phyloP scores from a whole-genome alignment of 2,329 filamentous ascomycete species.

The Rutstroemia sp. region DNA sequence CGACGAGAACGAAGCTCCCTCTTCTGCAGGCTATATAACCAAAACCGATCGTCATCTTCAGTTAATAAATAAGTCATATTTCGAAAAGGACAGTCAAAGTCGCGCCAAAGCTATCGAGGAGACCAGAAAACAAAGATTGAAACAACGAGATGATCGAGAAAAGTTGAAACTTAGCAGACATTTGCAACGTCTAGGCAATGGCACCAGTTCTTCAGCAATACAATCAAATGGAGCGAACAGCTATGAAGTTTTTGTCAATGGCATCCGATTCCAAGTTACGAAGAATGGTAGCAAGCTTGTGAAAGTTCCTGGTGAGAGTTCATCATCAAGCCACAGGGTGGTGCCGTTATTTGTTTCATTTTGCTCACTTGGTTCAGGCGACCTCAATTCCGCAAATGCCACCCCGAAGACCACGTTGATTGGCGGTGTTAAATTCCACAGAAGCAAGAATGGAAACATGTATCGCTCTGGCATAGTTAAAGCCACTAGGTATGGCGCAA shows the following conservation, averaged over 20 bases:
- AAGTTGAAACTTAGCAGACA: constrained; percentile 48
- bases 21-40: constrained; percentile 53
- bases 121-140: constrained; percentile 51
- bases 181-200: constrained; percentile 32
- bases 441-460: constrained; percentile 83
- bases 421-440: constrained; percentile 73
- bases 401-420: constrained; percentile 70
- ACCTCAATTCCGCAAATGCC: constrained; percentile 51
- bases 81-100: constrained; percentile 63
- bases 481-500: constrained; percentile 61
- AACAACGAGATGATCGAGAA: constrained; percentile 48
- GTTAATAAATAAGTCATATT: constrained; percentile 73
- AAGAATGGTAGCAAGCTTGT: constrained; percentile 78
- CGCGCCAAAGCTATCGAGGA: constrained; percentile 66
- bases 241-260: constrained; percentile 62
- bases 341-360: constrained; percentile 5
- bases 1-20: constrained; percentile 17
- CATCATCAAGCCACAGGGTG: constrained; percentile 9
- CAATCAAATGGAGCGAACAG: constrained; percentile 28
- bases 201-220: constrained; percentile 12
- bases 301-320: constrained; percentile 56
- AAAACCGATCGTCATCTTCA: constrained; percentile 73
- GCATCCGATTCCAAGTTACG: constrained; percentile 65
- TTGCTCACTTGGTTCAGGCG: constrained; percentile 39
- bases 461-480: constrained; percentile 70